Evolutionary conservation across 23 red algal species (phyloP).

Genomic region (Pyropia yezoensis): DNA sequence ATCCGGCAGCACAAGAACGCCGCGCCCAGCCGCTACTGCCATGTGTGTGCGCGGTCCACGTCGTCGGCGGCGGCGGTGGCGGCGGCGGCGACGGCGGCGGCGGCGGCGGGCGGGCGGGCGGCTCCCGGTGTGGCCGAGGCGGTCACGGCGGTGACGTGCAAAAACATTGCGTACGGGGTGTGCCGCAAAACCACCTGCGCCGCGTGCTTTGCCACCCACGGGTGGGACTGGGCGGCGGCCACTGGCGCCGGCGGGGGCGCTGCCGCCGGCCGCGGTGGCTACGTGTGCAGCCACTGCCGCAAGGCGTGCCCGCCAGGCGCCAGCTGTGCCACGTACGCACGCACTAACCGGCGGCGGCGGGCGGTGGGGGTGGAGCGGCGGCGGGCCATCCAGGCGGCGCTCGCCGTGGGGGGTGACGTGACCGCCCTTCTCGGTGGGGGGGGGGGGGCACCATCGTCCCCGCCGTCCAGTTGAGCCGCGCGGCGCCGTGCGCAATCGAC

Average conservation of each 20-base stretch:
- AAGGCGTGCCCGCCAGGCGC: constrained; percentile 30
- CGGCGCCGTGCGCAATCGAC: too few species aligned
- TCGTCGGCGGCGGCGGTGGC: too few species aligned
- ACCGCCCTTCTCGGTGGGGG: too few species aligned
- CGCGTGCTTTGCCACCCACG: background rate
- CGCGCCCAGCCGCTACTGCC: background rate
- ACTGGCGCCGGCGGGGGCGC: too few species aligned
- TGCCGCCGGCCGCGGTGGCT: background rate
- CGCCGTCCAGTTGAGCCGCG: too few species aligned
- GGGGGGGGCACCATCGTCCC: too few species aligned
- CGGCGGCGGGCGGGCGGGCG: too few species aligned
- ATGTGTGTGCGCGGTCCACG: background rate
- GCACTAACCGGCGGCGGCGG: constrained; percentile 46
- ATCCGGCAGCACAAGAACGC: background rate
- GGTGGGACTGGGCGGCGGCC: background rate
- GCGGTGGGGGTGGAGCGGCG: background rate
- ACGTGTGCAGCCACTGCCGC: constrained; percentile 44
- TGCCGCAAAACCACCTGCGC: background rate
- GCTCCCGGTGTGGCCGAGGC: background rate
- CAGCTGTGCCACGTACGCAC: constrained; percentile 50
- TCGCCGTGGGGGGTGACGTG: too few species aligned
- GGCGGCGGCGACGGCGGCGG: too few species aligned
- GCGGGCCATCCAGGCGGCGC: too few species aligned
- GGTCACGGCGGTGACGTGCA: background rate
- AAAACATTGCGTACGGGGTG: background rate